A percentile compares a stretch with the other conserved stretches of the same genome.
phyloP scores from a whole-genome alignment of 2,329 filamentous ascomycete genomes.

The Colletotrichum neosansevieriae region DNA sequence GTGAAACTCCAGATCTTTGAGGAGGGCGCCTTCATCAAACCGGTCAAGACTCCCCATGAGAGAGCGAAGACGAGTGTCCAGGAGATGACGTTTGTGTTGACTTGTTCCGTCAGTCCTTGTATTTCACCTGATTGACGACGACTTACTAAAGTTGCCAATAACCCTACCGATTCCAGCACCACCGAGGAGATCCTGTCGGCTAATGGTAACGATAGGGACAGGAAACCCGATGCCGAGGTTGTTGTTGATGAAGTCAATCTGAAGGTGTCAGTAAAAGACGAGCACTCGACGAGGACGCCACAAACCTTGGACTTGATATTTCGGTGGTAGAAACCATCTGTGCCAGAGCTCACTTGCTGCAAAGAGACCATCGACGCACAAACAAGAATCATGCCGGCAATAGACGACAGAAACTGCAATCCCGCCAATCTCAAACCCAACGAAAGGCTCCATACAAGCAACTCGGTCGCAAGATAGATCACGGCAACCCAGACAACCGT shows the following conservation, averaged over 20 bases:
- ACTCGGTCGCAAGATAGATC: constrained; percentile 56
- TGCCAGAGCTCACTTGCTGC: constrained; percentile 35
- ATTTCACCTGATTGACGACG: no score
- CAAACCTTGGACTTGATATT: constrained; percentile 51
- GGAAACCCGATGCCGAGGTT: constrained; percentile 65
- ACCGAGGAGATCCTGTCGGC: constrained; percentile 49
- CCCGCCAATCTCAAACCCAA: constrained; percentile 47
- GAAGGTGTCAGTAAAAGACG: constrained; percentile 7
- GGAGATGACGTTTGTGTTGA: constrained; percentile 50
- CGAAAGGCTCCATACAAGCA: constrained; percentile 60
- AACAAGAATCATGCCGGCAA: constrained; percentile 60
- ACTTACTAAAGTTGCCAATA: constrained; percentile 59
- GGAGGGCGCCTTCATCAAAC: not conserved
- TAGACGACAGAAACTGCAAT: constrained; percentile 60
- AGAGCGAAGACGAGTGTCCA: constrained; percentile 50
- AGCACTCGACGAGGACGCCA: not conserved
- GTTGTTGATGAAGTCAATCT: constrained; percentile 64
- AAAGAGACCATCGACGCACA: constrained; percentile 51
- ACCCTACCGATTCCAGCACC: constrained; percentile 55
- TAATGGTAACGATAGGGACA: constrained; percentile 62
- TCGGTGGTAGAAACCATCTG: constrained; percentile 47
- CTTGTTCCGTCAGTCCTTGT: constrained; percentile 42
- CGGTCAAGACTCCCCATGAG: constrained; percentile 32
- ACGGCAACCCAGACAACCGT: constrained; percentile 50
- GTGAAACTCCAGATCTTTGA: not conserved